Evolutionary conservation across 495 filamentous ascomycete species (phyloP), one percentile per base, ranked within the genome.

Genomic region (Aspergillus sclerotioniger): DNA sequence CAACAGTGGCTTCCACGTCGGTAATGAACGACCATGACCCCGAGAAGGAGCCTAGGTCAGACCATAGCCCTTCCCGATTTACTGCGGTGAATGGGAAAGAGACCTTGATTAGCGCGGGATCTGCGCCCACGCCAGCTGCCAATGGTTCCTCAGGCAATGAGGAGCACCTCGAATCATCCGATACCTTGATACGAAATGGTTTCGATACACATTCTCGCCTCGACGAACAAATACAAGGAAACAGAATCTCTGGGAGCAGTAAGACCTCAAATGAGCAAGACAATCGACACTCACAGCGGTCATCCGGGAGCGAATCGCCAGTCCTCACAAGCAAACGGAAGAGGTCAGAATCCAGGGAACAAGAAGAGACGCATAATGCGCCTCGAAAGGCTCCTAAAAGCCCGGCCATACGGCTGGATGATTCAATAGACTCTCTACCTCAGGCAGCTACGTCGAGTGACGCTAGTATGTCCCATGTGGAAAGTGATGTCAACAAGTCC

Each of bases 71-170:
- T 29, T 79, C 78, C 15, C 73, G 75, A 19, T 83, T 83, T 57
- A 83, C 80, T 4, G 79, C 80, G 44, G 79, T 83, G 29, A 83
- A 83, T 67, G 80, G 77, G 48, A 76, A 65, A 57, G 75, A 77
- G 5, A 46, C 67, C 15, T 49, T 66, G 19, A 29, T 53, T n/a
- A 43, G 63, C 17, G 66, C 51, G 16, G 53, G 57, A 20, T 45
- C 46, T 12, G 33, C 53, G 8, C 19, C 58, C 6, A 41, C 35
- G 19, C 4, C 57, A 39, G 16, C 56, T 50, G 21, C 59, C 25
- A 51, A 59, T 50, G 16, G 58, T 41, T 25, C 65, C 59, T 53
- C 59, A 46, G 56, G 62, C 54, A 61, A 56, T 54, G 59, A 62
- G 57, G 62, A 67, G 15, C 58, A 60, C 37, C 62, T 54, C 32